Base-by-base conservation (phyloP, 495 filamentous ascomycete species). In the Penicillium daleae region DNA sequence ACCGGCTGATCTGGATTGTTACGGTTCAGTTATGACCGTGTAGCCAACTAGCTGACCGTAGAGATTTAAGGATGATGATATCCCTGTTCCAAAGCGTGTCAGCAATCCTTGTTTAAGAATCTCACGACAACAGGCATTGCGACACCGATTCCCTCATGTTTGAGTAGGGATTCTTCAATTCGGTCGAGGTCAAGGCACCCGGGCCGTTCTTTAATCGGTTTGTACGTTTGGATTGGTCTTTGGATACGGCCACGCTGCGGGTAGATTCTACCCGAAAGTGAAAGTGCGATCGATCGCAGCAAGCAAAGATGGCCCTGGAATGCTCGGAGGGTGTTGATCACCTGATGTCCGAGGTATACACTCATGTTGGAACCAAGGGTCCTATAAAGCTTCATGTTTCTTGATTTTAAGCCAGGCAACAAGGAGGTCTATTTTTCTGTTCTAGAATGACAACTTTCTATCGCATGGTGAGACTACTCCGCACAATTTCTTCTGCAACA, bases 51-150 rank as follows among this genome's bases (percentile, higher is more conserved):
- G 13, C 15, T 24, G 2, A 21, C 15, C 15, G 46, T 6, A 17
- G 24, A 71, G 80, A 82, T 33, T 19, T 35, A 35, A 54, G 19
- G n/a, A n/a, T n/a, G n/a, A n/a, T n/a, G n/a, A n/a, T 33, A 10
- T 35, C 51, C 51, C 15, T 31, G 22, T 19, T 29, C 13, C 46
- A 29, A 29, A 26, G 6, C 46, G 15, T 29, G 15, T 29, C 46
- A 29, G 42, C 24, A 29, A 29, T 27, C 6, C 46, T 22, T 24
- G 2, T 24, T 9, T 3, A 22, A 8, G 8, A n/a, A 24, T 26
- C 17, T 15, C 22, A 12, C 22, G 21, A 50, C 22, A 50, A 4
- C 8, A 19, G 4, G n/a, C n/a, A 42, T 19, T 6, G 39, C 15
- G 40, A 46, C 2, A 4, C 19, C 40, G 1, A 31, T 12, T 17